phyloP scores from a whole-genome alignment of 805 yeast species.

The Myxozyma neotropica region DNA sequence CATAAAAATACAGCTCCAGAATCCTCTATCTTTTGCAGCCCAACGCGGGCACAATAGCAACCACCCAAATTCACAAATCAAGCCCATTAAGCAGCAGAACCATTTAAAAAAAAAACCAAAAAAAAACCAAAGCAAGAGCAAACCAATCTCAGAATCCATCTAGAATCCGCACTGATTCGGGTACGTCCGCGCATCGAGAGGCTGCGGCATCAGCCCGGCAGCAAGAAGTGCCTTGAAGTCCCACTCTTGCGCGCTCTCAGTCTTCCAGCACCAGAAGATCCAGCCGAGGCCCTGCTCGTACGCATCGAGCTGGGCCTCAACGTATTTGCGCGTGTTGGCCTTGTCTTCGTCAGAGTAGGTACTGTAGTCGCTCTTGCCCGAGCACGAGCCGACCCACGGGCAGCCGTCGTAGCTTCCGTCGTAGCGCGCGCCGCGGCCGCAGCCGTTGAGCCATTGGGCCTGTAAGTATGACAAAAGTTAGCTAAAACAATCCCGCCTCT shows the following conservation, averaged over 20 bases:
- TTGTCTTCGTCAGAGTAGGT: conserved; percentile 65
- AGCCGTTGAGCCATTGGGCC: conserved; percentile 85
- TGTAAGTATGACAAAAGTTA: not conserved
- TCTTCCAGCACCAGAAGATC: conserved; percentile 94
- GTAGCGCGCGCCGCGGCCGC: conserved; percentile 77
- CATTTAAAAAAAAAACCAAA: not conserved
- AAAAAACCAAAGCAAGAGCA: not conserved
- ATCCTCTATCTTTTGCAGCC: not conserved
- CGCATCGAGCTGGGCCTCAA: conserved; percentile 92
- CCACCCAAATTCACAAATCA: not conserved
- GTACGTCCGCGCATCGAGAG: conserved; percentile 62
- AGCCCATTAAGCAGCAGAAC: not conserved
- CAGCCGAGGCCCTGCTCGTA: conserved; percentile 77
- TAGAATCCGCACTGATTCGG: conserved; percentile 61
- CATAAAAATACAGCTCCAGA: not conserved
- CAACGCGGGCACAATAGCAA: not conserved
- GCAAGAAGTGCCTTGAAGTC: conserved; percentile 64
- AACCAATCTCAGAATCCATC: not conserved
- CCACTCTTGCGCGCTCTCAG: conserved; percentile 83
- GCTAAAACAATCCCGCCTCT: not conserved
- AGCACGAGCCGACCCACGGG: conserved; percentile 62
- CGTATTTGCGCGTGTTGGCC: conserved; percentile 61
- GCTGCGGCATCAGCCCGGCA: conserved; percentile 76
- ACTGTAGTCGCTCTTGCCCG: conserved; percentile 45
- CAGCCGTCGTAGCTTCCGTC: conserved; percentile 56